Percentiles rank a stretch among this genome's conserved stretches.
Evolutionary conservation across 805 yeast genomes (phyloP).

Genomic region (Zygosaccharomyces gambellarensis): DNA sequence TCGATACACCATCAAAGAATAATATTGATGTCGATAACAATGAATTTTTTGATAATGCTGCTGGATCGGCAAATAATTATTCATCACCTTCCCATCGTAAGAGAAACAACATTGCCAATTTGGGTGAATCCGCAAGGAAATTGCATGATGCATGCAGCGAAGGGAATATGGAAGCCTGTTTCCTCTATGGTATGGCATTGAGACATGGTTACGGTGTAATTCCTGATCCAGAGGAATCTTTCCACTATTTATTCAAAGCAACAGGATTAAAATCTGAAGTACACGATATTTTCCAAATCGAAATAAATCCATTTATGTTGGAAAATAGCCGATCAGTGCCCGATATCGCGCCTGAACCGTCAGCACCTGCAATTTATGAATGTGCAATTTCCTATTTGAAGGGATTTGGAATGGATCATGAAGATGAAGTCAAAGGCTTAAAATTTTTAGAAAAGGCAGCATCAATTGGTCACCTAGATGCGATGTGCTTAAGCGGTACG

Average conservation of each 20-base stretch:
- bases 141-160: constrained; percentile 57
- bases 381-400: constrained; percentile 52
- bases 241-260: constrained; percentile 57
- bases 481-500: constrained; percentile 64
- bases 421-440: constrained; percentile 55
- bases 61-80: constrained; percentile 5
- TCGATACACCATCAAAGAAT: constrained; percentile 5
- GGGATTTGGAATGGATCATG: constrained; percentile 46
- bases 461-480: constrained; percentile 59
- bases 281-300: constrained; percentile 18
- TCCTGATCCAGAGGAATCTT: constrained; percentile 48
- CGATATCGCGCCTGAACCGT: constrained; percentile 39
- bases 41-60: not conserved
- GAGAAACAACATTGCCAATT: constrained; percentile 49
- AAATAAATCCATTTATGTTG: constrained; percentile 36
- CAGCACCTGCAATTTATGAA: constrained; percentile 53
- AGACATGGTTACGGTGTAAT: constrained; percentile 66
- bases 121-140: constrained; percentile 65
- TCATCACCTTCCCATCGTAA: constrained; percentile 28
- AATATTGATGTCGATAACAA: not conserved
- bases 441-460: constrained; percentile 60
- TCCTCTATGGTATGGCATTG: constrained; percentile 62
- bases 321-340: constrained; percentile 30
- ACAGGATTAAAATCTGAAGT: constrained; percentile 35
- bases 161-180: constrained; percentile 64